Percentiles rank a stretch among this genome's conserved stretches.
Evolutionary conservation across 345 rosid species (phyloP).

Genomic region (Corchorus capsularis): DNA sequence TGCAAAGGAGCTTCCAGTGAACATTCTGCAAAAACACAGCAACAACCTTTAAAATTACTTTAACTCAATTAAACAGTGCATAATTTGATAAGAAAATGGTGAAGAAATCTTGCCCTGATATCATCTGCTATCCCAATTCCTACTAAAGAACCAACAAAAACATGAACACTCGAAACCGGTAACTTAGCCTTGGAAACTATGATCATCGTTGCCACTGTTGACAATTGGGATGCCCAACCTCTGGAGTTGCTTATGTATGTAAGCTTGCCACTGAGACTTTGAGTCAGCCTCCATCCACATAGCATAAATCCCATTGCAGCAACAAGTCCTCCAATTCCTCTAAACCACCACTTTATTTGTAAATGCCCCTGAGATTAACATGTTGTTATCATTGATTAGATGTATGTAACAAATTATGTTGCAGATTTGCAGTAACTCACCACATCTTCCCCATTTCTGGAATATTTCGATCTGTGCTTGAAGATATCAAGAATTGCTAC

Average conservation of each 20-base stretch:
- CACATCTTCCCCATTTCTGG: conserved; percentile 25
- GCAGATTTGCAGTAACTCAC: conserved; percentile 15
- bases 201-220: conserved; percentile 37
- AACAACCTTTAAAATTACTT: not conserved
- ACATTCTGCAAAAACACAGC: conserved; percentile 27
- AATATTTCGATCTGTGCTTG: conserved; percentile 32
- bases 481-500: conserved; percentile 33
- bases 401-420: not conserved
- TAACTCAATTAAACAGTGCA: not conserved
- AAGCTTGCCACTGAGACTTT: conserved; percentile 35
- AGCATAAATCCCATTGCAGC: conserved; percentile 34
- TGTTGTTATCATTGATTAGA: not conserved
- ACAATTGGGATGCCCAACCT: conserved; percentile 30
- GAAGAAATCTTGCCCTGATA: conserved; percentile 15
- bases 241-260: conserved; percentile 36
- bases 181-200: conserved; percentile 20
- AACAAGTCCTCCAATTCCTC: conserved; percentile 30
- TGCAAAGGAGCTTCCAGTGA: conserved; percentile 34
- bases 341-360: conserved; percentile 31
- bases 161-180: conserved; percentile 32
- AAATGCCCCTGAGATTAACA: conserved; percentile 16
- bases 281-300: conserved; percentile 35
- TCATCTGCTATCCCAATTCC: conserved; percentile 37
- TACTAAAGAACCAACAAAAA: conserved; percentile 32
- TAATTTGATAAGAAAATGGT: not conserved